Base-by-base conservation (phyloP, 169 alveolate genomes). In the Plasmodium gallinaceum region DNA sequence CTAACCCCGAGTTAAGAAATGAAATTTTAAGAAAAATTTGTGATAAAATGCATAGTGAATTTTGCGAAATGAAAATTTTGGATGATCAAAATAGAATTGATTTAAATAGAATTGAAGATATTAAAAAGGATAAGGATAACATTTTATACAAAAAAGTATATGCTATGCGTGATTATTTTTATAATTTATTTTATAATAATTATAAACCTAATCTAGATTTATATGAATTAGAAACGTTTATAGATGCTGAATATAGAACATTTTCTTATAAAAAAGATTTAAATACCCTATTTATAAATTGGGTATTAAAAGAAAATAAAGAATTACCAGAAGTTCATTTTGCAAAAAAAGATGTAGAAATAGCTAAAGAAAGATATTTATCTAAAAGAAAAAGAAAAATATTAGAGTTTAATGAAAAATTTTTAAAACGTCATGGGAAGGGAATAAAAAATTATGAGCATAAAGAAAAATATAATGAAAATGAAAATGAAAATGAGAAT, bases 91-190 rank as follows among this genome's bases (percentile, higher is more conserved):
- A 65, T 39, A 86, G 60, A 86, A 42, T 86, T 8, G 92, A 86
- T n/a, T 52, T 86, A 64, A 86, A 86, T 24, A 86, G 39, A 71
- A 86, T 86, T 16, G 88, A 86, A 42, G 92, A 86, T 71, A 86
- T 86, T 9, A 86, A 86, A 71, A 86, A 86, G 69, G 92, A 86
- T 64, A 58, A 70, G 43, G 61, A 86, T 39, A 86, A 62, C 22
- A 22, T 60, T 24, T 71, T 86, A 51, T 86, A 86, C 42, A 86
- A 86, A 39, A 86, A 86, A 54, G 88, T 86, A 7, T 86, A 86
- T 64, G 92, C 92, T 18, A 86, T 86, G 92, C 66, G 92, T 10
- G 92, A 86, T 52, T 86, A 58, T 66, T 86, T 86, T 70, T 86
- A 86, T 74, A 86, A 16, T 20, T 22, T 86, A 10, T 22, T 46